Evolutionary conservation across 2,329 filamentous ascomycete species (phyloP).

Genomic region (Hypoxylon sp.): DNA sequence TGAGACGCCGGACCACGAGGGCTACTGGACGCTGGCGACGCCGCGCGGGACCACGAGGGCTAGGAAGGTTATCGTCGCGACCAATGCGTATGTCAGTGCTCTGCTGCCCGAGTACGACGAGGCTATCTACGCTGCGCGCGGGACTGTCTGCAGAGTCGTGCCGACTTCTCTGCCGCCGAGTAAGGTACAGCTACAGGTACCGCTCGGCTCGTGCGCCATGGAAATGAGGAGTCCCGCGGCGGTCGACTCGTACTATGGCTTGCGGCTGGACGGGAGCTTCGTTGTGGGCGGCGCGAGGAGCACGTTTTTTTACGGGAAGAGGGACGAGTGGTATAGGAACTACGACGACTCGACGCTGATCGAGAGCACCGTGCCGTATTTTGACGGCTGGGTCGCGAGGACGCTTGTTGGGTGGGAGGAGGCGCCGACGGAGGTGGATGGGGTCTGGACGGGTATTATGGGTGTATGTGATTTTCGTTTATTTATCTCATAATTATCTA

Average conservation of each 20-base stretch:
- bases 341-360: slow-evolving; percentile 63
- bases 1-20: slow-evolving; percentile 40
- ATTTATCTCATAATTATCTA: not conserved
- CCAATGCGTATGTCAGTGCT: slow-evolving; percentile 76
- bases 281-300: slow-evolving; percentile 56
- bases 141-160: slow-evolving; percentile 51
- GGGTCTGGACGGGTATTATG: slow-evolving; percentile 56
- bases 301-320: slow-evolving; percentile 52
- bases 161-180: slow-evolving; percentile 2
- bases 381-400: slow-evolving; percentile 64
- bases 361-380: slow-evolving; percentile 60
- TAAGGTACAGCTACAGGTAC: too few relatives aligned
- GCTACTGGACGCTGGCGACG: slow-evolving; percentile 66
- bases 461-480: slow-evolving; percentile 45
- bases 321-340: slow-evolving; percentile 61
- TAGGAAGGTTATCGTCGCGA: slow-evolving; percentile 72
- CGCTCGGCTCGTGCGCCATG: slow-evolving; percentile 25
- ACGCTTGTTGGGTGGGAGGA: slow-evolving; percentile 65
- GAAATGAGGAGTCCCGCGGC: slow-evolving; percentile 34
- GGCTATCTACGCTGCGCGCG: slow-evolving; percentile 74
- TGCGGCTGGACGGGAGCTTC: slow-evolving; percentile 61
- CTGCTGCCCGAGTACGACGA: slow-evolving; percentile 71
- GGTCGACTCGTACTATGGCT: slow-evolving; percentile 45
- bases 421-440: slow-evolving; percentile 54
- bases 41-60: slow-evolving; percentile 68